Percentiles rank a stretch among this genome's conserved stretches.
Conservation (phyloP, 2,329 filamentous ascomycete genomes). For the Madurella mycetomatis region DNA sequence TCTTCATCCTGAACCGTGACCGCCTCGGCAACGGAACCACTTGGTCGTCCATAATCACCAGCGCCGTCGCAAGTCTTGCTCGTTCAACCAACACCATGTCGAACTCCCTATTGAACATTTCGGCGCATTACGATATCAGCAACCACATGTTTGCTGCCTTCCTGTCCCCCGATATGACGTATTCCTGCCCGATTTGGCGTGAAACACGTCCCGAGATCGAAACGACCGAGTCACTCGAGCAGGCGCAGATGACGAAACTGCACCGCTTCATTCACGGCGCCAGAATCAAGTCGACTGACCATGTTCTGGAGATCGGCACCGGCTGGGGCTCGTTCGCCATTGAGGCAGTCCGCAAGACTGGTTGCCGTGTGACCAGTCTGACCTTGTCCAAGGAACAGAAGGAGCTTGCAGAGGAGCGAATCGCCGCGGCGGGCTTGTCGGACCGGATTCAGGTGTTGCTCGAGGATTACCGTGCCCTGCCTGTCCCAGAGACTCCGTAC, state of each 20-base stretch:
- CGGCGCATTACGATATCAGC: slow-evolving; percentile 70
- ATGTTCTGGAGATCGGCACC: slow-evolving; percentile 70
- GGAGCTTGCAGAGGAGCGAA: slow-evolving; percentile 59
- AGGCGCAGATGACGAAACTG: slow-evolving; percentile 65
- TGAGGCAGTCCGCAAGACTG: slow-evolving; percentile 59
- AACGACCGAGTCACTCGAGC: slow-evolving; percentile 55
- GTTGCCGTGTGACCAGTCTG: slow-evolving; percentile 64
- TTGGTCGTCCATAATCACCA: slow-evolving; percentile 54
- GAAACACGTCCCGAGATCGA: slow-evolving; percentile 37
- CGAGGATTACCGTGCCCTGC: slow-evolving; percentile 63
- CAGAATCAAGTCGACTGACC: slow-evolving; percentile 58
- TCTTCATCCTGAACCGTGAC: slow-evolving; percentile 67
- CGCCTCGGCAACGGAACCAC: slow-evolving; percentile 61
- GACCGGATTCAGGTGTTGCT: slow-evolving; percentile 61
- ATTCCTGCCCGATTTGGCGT: slow-evolving; percentile 66
- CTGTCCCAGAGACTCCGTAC: slow-evolving; percentile 49
- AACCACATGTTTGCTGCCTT: slow-evolving; percentile 74
- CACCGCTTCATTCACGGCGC: slow-evolving; percentile 62
- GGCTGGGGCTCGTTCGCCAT: slow-evolving; percentile 75
- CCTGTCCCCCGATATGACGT: slow-evolving; percentile 71
- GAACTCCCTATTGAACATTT: slow-evolving; percentile 60
- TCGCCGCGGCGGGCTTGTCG: slow-evolving; percentile 55
- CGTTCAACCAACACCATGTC: slow-evolving; percentile 57
- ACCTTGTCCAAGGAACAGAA: slow-evolving; percentile 69
- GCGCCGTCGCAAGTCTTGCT: slow-evolving; percentile 54